Evolutionary conservation across 139 green algal species (phyloP).

Genomic region (Coelastrella sp.): DNA sequence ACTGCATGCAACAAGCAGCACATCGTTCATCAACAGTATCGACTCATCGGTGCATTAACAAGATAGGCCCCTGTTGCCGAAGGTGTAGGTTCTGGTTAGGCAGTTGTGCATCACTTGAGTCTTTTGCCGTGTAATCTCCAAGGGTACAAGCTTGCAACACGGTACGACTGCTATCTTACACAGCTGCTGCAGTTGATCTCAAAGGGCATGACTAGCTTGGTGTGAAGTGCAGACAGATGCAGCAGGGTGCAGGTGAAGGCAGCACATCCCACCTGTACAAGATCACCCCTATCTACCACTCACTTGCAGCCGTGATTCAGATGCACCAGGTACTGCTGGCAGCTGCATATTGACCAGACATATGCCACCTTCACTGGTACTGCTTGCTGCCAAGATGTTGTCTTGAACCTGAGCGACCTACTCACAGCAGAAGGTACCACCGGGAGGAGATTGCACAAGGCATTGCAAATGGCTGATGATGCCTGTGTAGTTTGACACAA

Average conservation of each 20-base stretch:
- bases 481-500: background rate
- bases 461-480: background rate
- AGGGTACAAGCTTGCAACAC: too few relatives aligned
- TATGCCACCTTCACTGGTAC: conserved; percentile 42
- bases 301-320: conserved; percentile 33
- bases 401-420: conserved; percentile 25
- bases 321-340: conserved; percentile 45
- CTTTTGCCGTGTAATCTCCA: too few relatives aligned
- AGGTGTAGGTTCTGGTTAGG: too few relatives aligned
- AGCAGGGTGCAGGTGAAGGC: background rate
- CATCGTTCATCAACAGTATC: too few relatives aligned
- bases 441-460: background rate
- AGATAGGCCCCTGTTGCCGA: too few relatives aligned
- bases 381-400: conserved; percentile 9
- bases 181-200: too few relatives aligned
- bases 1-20: background rate
- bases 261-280: too few relatives aligned
- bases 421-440: too few relatives aligned
- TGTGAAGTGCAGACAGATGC: background rate
- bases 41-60: too few relatives aligned
- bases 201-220: too few relatives aligned
- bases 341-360: conserved; percentile 42
- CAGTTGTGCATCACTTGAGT: too few relatives aligned
- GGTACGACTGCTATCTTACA: too few relatives aligned
- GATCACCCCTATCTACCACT: background rate